Percentiles rank a stretch among this genome's conserved stretches.
phyloP scores from a whole-genome alignment of 352 stramenopile genomes.

The Globisporangium spinosum region DNA sequence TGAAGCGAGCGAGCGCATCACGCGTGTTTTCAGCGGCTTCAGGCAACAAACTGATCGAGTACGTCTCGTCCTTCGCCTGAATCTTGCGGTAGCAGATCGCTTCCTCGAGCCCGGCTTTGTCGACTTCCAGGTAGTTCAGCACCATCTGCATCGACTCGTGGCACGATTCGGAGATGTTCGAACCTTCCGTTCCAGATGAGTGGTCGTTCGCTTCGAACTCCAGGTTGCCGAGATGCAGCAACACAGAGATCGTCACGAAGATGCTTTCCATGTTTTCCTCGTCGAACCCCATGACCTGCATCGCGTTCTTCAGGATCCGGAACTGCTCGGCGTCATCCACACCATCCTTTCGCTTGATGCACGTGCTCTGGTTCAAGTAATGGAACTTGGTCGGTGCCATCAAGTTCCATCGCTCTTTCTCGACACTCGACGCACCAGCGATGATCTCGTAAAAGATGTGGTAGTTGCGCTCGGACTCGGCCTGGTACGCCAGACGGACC shows the following conservation, averaged over 20 bases:
- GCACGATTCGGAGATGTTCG: slow-evolving; percentile 47
- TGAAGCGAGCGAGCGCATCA: slow-evolving; percentile 92
- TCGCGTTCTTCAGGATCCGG: slow-evolving; percentile 60
- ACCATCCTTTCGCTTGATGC: slow-evolving; percentile 77
- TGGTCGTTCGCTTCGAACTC: slow-evolving; percentile 77
- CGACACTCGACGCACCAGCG: slow-evolving; percentile 53
- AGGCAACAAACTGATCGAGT: slow-evolving; percentile 71
- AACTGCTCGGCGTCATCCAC: slow-evolving; percentile 91
- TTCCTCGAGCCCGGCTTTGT: slow-evolving; percentile 81
- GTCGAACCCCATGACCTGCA: slow-evolving; percentile 86
- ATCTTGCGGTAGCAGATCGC: slow-evolving; percentile 92
- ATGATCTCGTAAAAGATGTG: slow-evolving; percentile 96
- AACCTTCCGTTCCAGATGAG: slow-evolving; percentile 63
- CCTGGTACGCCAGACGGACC: slow-evolving; percentile 92
- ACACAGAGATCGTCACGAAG: slow-evolving; percentile 86
- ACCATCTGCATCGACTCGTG: slow-evolving; percentile 74
- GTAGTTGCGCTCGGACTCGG: slow-evolving; percentile 92
- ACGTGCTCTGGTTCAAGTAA: slow-evolving; percentile 90
- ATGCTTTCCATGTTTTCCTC: slow-evolving; percentile 89
- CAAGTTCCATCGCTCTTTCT: slow-evolving; percentile 66
- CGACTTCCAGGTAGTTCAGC: slow-evolving; percentile 86
- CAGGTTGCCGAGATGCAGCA: slow-evolving; percentile 96
- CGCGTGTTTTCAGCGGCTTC: slow-evolving; percentile 86
- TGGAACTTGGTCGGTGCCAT: slow-evolving; percentile 69
- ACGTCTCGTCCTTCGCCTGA: slow-evolving; percentile 90